Evolutionary conservation across 495 filamentous ascomycete species (phyloP).

Genomic region (Lentithecium fluviatile): DNA sequence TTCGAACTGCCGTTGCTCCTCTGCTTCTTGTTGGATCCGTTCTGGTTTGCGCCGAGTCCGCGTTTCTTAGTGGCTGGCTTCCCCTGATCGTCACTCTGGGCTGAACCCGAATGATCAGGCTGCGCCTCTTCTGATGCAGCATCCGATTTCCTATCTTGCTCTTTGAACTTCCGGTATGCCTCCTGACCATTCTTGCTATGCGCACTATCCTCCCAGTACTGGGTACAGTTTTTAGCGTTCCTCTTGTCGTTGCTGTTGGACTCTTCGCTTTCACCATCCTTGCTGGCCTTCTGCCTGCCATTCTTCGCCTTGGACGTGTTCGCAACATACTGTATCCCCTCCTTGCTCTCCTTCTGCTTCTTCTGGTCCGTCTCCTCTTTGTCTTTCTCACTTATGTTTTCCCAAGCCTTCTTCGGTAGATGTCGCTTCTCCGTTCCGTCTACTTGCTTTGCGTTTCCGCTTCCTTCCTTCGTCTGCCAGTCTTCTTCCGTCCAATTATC

Average conservation of each 20-base stretch:
- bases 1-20: slow-evolving; percentile 30
- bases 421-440: slow-evolving; percentile 51
- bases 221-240: slow-evolving; percentile 8
- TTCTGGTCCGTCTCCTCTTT: slow-evolving; percentile 40
- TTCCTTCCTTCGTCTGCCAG: slow-evolving; percentile 54
- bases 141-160: slow-evolving; percentile 19
- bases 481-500: slow-evolving; percentile 50
- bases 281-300: slow-evolving; percentile 12
- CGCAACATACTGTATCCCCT: slow-evolving; percentile 10
- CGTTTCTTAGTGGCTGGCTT: slow-evolving; percentile 31
- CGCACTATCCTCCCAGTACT: slow-evolving; percentile 28
- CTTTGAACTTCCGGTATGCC: slow-evolving; percentile 23
- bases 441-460: slow-evolving; percentile 46
- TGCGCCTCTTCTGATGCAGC: no score
- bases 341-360: slow-evolving; percentile 16
- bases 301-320: slow-evolving; percentile 14
- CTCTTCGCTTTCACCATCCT: neutral
- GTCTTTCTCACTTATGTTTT: slow-evolving; percentile 49
- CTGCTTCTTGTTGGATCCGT: slow-evolving; percentile 36
- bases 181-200: slow-evolving; percentile 19
- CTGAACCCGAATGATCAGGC: slow-evolving; percentile 39
- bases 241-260: slow-evolving; percentile 8
- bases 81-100: neutral
- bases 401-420: slow-evolving; percentile 53
- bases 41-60: slow-evolving; percentile 33